phyloP scores from a whole-genome alignment of 345 rosid species.

The Moringa oleifera region DNA sequence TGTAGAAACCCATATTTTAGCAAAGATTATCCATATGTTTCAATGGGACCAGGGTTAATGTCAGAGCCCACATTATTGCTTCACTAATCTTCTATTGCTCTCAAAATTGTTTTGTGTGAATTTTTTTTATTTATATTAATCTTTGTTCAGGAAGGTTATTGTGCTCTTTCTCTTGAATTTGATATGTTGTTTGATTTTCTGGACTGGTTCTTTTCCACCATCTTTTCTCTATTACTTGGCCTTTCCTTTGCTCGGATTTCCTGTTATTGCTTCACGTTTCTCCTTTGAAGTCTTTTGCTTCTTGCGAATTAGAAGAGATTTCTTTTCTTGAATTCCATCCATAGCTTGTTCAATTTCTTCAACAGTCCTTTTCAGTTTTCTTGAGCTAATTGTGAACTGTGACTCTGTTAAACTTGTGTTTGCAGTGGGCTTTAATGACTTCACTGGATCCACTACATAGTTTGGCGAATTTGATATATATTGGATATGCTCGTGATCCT shows the following conservation, averaged over 20 bases:
- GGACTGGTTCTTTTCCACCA: too few relatives aligned
- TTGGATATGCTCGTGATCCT: slow-evolving; percentile 67
- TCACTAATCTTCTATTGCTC: too few relatives aligned
- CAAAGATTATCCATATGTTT: too few relatives aligned
- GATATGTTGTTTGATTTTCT: too few relatives aligned
- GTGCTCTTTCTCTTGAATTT: too few relatives aligned
- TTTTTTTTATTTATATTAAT: too few relatives aligned
- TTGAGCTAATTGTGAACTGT: slow-evolving; percentile 13
- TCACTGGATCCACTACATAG: slow-evolving; percentile 47
- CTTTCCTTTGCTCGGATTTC: background rate
- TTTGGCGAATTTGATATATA: slow-evolving; percentile 65
- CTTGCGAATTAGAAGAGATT: background rate
- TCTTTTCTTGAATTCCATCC: slow-evolving; percentile 9
- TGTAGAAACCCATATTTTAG: too few relatives aligned
- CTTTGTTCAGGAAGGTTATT: too few relatives aligned
- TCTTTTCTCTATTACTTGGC: background rate
- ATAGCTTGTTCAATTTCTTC: slow-evolving; percentile 13
- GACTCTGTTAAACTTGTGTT: slow-evolving; percentile 21
- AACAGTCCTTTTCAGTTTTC: slow-evolving; percentile 12
- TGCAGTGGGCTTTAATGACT: slow-evolving; percentile 86
- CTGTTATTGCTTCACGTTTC: background rate
- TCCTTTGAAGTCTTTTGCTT: background rate
- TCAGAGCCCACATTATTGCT: too few relatives aligned
- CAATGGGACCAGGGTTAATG: too few relatives aligned
- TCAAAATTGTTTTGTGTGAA: too few relatives aligned